Conservation (phyloP, 2,329 filamentous ascomycete genomes). For the Tolypocladium paradoxum region DNA sequence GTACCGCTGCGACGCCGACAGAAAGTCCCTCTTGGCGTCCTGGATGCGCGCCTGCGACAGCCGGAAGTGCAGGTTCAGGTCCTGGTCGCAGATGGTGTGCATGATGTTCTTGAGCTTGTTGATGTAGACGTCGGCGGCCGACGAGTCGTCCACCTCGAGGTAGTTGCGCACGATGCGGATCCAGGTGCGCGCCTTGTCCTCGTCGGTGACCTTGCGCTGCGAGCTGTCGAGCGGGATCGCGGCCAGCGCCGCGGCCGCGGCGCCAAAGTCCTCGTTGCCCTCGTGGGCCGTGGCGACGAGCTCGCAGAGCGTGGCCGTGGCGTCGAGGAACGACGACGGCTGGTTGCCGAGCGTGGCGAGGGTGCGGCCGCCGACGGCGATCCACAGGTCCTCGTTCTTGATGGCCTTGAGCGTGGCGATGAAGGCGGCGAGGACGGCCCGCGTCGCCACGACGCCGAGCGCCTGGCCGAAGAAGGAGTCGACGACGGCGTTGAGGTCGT, state of each 20-base stretch:
- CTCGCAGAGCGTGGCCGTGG: slow-evolving; percentile 68
- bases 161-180: slow-evolving; percentile 91
- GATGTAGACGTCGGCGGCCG: slow-evolving; percentile 72
- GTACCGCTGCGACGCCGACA: slow-evolving; percentile 80
- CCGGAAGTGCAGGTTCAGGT: slow-evolving; percentile 73
- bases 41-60: slow-evolving; percentile 88
- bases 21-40: slow-evolving; percentile 80
- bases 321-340: slow-evolving; percentile 67
- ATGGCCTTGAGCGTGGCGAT: slow-evolving; percentile 51
- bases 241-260: slow-evolving; percentile 67
- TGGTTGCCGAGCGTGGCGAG: slow-evolving; percentile 52
- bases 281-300: slow-evolving; percentile 79
- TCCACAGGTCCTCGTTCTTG: slow-evolving; percentile 53
- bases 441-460: slow-evolving; percentile 66
- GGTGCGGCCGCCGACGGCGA: slow-evolving; percentile 66
- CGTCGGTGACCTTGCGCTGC: slow-evolving; percentile 71
- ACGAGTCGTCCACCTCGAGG: slow-evolving; percentile 86
- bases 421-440: slow-evolving; percentile 59
- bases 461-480: slow-evolving; percentile 56
- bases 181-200: slow-evolving; percentile 78
- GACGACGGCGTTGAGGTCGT: slow-evolving; percentile 58
- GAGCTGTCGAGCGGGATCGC: slow-evolving; percentile 83
- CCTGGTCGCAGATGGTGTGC: slow-evolving; percentile 62
- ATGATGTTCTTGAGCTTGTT: slow-evolving; percentile 95
- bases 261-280: slow-evolving; percentile 65